Percentiles rank a stretch among this genome's conserved stretches.
These are phyloP conservation scores for Cladophialophora immunda DNA, from an alignment of 2,329 filamentous ascomycete species.

Conservation along the genomic window DNA sequence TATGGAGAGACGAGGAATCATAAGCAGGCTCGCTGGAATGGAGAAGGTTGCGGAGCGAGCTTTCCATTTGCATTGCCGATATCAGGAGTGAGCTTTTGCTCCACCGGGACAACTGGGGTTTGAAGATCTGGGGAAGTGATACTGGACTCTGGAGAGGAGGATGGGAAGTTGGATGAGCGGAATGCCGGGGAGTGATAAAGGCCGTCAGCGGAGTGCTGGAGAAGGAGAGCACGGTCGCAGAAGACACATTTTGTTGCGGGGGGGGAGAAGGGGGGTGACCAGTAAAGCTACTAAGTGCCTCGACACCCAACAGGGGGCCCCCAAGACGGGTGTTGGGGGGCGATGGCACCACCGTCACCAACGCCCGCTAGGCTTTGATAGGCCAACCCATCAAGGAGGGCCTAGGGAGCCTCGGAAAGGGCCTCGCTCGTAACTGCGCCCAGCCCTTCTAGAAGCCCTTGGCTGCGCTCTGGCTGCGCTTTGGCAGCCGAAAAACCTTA, in stretches of 20 bases:
- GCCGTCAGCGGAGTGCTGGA: constrained; percentile 30
- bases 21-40: constrained; percentile 33
- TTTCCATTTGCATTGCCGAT: constrained; percentile 32
- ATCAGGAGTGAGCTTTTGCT: constrained; percentile 8
- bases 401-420: neutral
- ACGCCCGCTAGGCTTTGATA: constrained; percentile 2
- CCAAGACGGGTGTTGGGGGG: neutral
- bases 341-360: neutral
- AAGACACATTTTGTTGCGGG: constrained; percentile 12
- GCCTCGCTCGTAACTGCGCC: constrained; percentile 13
- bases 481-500: neutral
- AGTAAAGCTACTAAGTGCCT: neutral
- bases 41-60: constrained; percentile 37
- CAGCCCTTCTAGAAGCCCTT: constrained; percentile 22
- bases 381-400: neutral
- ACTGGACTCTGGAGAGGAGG: constrained; percentile 18
- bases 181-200: constrained; percentile 32
- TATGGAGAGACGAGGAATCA: constrained; percentile 20
- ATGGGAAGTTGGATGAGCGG: constrained; percentile 24
- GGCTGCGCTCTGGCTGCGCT: neutral
- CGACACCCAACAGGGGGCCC: neutral
- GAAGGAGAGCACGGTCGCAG: neutral
- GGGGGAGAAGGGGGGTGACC: neutral
- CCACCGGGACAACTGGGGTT: constrained; percentile 23
- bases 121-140: constrained; percentile 30